Evolutionary conservation across 2,329 filamentous ascomycete genomes (phyloP), one percentile per base, ranked within the genome.

Genomic region (Clonostachys sp.): DNA sequence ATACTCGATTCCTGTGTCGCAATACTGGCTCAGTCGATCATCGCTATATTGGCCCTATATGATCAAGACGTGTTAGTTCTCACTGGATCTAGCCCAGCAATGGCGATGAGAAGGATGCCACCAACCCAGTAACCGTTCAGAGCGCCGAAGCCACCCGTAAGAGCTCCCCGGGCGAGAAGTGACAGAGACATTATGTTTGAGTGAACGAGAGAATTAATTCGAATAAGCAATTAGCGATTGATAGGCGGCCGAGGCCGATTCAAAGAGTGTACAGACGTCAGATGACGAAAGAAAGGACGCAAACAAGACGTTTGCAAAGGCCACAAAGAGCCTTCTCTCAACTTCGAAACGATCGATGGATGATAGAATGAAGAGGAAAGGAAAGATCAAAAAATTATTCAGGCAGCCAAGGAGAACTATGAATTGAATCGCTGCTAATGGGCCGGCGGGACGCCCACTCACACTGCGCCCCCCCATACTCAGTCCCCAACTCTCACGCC

Each of bases 121-220:
- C 61, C 41, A 57, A 68, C 66, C 66, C 67, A 71, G 57, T 71
- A 70, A 30, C 65, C 65, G 52, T 69, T 68, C n/a, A 70, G 55
- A 13, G 59, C 60, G 35, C 63, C 64, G 43, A 54, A 57, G 34
- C 57, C 41, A 42, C 54, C 51, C 41, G 24, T 30, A 8, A 10
- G 5, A 30, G 50, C 48, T 41, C 54, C 48, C 14, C 55, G 54
- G 48, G 48, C 48, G 33, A 55, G 53, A 35, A 39, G 36, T n/a
- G 36, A 39, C 14, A 42, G 41, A 55, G 59, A 51, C 44, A 57
- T 35, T 41, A 54, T 53, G 45, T 53, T 44, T 49, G 18, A 43
- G 41, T 42, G 46, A 51, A 46, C 52, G 50, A 45, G 17, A 42
- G 50, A 51, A 53, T 52, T 24, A 9, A 41, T 16, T 18, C 18